phyloP scores from a whole-genome alignment of 1,284 basidiomycete genomes.

The Cryptococcus maquisensis region DNA sequence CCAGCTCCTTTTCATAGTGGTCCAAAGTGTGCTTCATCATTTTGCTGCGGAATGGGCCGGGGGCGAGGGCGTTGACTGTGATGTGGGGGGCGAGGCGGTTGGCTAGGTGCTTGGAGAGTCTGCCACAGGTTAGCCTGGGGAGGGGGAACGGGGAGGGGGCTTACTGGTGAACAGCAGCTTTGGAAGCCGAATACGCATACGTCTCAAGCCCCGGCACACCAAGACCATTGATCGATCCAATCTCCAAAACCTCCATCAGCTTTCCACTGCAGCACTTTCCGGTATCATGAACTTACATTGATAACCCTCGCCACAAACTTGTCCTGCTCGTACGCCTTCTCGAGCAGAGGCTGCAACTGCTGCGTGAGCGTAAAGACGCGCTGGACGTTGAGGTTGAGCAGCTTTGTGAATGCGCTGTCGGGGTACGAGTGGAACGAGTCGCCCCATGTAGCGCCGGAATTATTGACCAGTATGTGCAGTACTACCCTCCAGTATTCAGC shows the following conservation, averaged over 20 bases:
- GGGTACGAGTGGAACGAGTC: constrained; percentile 58
- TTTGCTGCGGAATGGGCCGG: constrained; percentile 52
- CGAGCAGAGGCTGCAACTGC: constrained; percentile 60
- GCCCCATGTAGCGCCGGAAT: constrained; percentile 65
- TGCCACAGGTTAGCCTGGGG: constrained; percentile 24
- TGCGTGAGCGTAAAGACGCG: constrained; percentile 68
- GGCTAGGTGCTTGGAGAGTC: constrained; percentile 61
- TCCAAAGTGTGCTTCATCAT: constrained; percentile 62
- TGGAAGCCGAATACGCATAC: constrained; percentile 65
- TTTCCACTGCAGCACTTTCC: constrained; percentile 1
- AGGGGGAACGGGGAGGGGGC: constrained; percentile 2
- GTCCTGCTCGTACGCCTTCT: constrained; percentile 54
- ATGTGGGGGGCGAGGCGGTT: constrained; percentile 62
- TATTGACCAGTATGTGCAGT: constrained; percentile 62
- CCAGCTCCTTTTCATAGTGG: constrained; percentile 53
- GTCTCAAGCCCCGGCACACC: constrained; percentile 59
- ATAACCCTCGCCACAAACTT: constrained; percentile 56
- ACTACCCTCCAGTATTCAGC: constrained; percentile 21
- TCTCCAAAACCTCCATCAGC: constrained; percentile 47
- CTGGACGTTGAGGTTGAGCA: constrained; percentile 64
- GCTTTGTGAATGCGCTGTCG: constrained; percentile 46
- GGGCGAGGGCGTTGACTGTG: constrained; percentile 65
- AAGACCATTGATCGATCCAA: constrained; percentile 62
- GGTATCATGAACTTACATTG: constrained; percentile 58
- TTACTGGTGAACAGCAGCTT: constrained; percentile 52